Conservation (phyloP, 768 basidiomycete species). For the Strobilomyces dryophilus region DNA sequence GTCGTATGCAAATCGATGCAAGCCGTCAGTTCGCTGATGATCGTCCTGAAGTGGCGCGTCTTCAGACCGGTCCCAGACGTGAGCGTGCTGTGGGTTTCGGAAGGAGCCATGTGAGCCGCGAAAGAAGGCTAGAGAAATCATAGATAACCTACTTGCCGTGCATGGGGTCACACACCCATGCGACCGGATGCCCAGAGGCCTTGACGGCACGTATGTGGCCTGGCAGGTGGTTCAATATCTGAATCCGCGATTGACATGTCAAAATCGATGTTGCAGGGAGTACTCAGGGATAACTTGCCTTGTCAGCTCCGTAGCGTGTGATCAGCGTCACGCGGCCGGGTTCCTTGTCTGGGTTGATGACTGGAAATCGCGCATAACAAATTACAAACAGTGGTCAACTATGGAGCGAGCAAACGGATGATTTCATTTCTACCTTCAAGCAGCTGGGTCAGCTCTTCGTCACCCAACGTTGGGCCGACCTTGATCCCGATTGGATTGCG, state of each 20-base stretch:
- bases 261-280: not conserved
- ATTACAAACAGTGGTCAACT: not conserved
- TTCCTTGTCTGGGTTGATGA: slow-evolving; percentile 85
- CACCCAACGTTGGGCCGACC: slow-evolving; percentile 83
- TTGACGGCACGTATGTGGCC: slow-evolving; percentile 81
- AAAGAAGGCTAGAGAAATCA: not conserved
- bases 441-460: slow-evolving; percentile 70
- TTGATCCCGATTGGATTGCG: slow-evolving; percentile 95
- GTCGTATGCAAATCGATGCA: slow-evolving; percentile 78
- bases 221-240: slow-evolving; percentile 75
- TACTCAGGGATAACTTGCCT: slow-evolving; percentile 43
- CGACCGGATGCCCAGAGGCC: slow-evolving; percentile 76
- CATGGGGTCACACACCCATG: slow-evolving; percentile 98
- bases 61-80: slow-evolving; percentile 80
- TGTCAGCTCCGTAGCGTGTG: slow-evolving; percentile 87
- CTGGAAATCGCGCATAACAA: slow-evolving; percentile 32
- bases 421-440: slow-evolving; percentile 58
- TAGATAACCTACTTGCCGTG: slow-evolving; percentile 81
- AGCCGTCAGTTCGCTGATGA: slow-evolving; percentile 81
- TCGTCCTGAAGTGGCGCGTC: slow-evolving; percentile 84
- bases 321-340: slow-evolving; percentile 84
- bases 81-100: slow-evolving; percentile 55
- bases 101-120: not conserved
- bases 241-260: not conserved
- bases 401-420: not conserved